These are phyloP conservation scores for Nakazawaea anatomiae DNA, from an alignment of 805 yeast species.

Conservation along the genomic window DNA sequence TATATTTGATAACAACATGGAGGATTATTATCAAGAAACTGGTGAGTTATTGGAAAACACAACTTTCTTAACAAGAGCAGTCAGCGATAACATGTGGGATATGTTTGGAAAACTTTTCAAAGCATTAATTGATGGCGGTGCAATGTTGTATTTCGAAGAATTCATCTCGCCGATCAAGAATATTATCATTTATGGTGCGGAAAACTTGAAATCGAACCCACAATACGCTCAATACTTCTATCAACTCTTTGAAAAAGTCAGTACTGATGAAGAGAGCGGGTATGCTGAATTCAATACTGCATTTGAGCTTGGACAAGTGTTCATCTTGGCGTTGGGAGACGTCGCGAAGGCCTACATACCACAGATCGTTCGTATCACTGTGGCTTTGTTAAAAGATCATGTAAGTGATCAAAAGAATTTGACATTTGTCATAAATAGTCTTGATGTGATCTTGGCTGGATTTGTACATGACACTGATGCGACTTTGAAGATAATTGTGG, in stretches of 20 bases:
- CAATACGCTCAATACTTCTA: constrained; percentile 43
- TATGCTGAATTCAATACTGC: constrained; percentile 51
- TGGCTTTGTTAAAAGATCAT: constrained; percentile 29
- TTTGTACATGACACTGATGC: constrained; percentile 53
- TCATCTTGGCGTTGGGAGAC: constrained; percentile 52
- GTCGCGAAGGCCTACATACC: constrained; percentile 40
- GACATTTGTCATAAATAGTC: constrained; percentile 40
- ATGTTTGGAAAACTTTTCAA: constrained; percentile 47
- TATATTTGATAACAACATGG: constrained; percentile 59
- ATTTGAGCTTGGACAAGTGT: constrained; percentile 58
- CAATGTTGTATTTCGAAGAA: constrained; percentile 69
- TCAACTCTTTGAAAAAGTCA: constrained; percentile 40
- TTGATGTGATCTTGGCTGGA: constrained; percentile 60
- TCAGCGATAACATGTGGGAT: constrained; percentile 73
- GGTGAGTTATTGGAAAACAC: constrained; percentile 77
- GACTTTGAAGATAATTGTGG: constrained; percentile 46
- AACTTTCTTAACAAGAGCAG: constrained; percentile 53
- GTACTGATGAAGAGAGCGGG: constrained; percentile 45
- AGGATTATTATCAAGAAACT: constrained; percentile 78
- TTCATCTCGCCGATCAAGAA: constrained; percentile 68
- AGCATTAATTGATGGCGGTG: constrained; percentile 36
- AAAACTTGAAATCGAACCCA: constrained; percentile 40
- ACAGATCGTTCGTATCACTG: constrained; percentile 36
- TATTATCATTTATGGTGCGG: constrained; percentile 53
- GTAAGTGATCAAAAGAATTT: constrained; percentile 25